These are phyloP conservation scores for Fusarium nisikadoi DNA, from an alignment of 2,329 filamentous ascomycete species.

Conservation along the genomic window DNA sequence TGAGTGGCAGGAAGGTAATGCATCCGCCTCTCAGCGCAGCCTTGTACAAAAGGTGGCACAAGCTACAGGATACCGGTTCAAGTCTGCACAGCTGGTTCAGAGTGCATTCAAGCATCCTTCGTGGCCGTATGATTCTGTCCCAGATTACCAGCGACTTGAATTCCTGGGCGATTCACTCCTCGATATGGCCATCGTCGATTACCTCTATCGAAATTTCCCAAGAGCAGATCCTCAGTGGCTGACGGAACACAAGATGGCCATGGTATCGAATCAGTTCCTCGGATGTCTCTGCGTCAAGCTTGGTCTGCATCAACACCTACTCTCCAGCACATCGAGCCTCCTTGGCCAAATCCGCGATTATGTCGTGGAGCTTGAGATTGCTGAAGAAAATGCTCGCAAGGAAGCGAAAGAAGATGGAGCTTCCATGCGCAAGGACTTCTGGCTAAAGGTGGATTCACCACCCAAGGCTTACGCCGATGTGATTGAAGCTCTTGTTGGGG, in stretches of 20 bases:
- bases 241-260: slow-evolving; percentile 99
- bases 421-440: slow-evolving; percentile 67
- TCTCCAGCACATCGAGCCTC: slow-evolving; percentile 58
- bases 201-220: slow-evolving; percentile 81
- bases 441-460: slow-evolving; percentile 70
- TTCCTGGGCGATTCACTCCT: slow-evolving; percentile 91
- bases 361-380: slow-evolving; percentile 67
- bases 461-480: slow-evolving; percentile 86
- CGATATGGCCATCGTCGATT: slow-evolving; percentile 85
- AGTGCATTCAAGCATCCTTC: slow-evolving; percentile 92
- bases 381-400: slow-evolving; percentile 48
- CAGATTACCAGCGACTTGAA: slow-evolving; percentile 89
- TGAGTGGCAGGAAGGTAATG: slow-evolving; percentile 71
- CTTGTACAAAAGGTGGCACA: slow-evolving; percentile 72
- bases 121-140: slow-evolving; percentile 80
- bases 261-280: slow-evolving; percentile 96
- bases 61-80: slow-evolving; percentile 72
- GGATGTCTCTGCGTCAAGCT: slow-evolving; percentile 83
- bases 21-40: slow-evolving; percentile 75
- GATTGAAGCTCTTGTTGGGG: slow-evolving; percentile 88
- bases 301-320: slow-evolving; percentile 79
- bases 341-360: slow-evolving; percentile 63
- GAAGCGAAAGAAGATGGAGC: slow-evolving; percentile 48
- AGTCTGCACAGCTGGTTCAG: slow-evolving; percentile 77
- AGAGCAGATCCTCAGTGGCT: slow-evolving; percentile 92